Evolutionary conservation across 345 rosid genomes (phyloP).

Genomic region (Lepidium sativum): DNA sequence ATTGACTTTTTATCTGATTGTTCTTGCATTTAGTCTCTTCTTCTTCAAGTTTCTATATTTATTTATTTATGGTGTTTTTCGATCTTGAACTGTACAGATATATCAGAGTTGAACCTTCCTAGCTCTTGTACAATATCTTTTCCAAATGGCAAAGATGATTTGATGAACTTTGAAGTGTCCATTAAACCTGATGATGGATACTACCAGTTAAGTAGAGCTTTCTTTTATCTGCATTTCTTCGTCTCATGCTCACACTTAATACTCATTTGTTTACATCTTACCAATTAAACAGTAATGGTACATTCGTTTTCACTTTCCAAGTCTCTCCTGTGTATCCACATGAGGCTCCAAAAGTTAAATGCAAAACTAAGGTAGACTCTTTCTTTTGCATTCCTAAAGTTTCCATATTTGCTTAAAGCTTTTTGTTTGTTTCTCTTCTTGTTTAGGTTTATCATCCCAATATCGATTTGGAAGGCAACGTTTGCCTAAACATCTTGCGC

Average conservation of each 20-base stretch:
- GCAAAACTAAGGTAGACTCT: slow-evolving; percentile 68
- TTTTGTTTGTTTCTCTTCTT: too few relatives aligned
- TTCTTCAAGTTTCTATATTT: not conserved
- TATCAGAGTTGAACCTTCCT: slow-evolving; percentile 65
- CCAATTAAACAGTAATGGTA: slow-evolving; percentile 48
- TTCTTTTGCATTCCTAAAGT: not conserved
- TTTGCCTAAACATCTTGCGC: slow-evolving; percentile 83
- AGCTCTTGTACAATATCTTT: slow-evolving; percentile 47
- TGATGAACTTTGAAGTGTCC: slow-evolving; percentile 70
- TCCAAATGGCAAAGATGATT: slow-evolving; percentile 62
- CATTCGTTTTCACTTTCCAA: slow-evolving; percentile 65
- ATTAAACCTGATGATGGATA: slow-evolving; percentile 73
- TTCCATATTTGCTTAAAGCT: not conserved
- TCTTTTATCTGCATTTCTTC: not conserved
- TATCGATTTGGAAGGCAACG: slow-evolving; percentile 94
- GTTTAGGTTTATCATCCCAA: slow-evolving; percentile 89
- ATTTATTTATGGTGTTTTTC: not conserved
- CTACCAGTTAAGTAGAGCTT: slow-evolving; percentile 41
- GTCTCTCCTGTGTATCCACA: slow-evolving; percentile 75
- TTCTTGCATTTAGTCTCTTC: too few relatives aligned
- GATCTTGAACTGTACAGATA: slow-evolving; percentile 29
- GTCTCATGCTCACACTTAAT: not conserved
- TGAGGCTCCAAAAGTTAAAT: slow-evolving; percentile 82
- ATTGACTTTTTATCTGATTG: too few relatives aligned
- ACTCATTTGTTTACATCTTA: not conserved